These are phyloP conservation scores for Cercis canadensis DNA, from an alignment of 306 rosid species.

Conservation along the genomic window DNA sequence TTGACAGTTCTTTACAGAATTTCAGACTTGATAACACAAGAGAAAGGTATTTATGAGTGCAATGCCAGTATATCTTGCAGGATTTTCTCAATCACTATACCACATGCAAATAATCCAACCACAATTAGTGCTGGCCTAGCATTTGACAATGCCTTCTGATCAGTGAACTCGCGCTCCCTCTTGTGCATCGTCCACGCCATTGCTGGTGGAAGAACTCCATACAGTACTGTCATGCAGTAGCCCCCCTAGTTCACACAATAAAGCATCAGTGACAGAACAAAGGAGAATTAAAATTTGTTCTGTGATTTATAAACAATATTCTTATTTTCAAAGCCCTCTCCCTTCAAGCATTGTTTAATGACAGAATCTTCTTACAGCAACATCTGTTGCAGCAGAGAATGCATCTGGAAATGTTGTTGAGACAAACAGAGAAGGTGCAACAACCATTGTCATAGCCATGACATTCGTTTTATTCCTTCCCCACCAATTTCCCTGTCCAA, in stretches of 20 bases:
- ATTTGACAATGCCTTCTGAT: constrained; percentile 39
- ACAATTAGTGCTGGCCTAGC: constrained; percentile 60
- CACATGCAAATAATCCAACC: constrained; percentile 63
- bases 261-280: constrained; percentile 6
- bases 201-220: constrained; percentile 85
- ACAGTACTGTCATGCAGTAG: constrained; percentile 76
- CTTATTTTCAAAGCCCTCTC: neutral
- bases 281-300: neutral
- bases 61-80: constrained; percentile 58
- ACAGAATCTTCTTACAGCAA: constrained; percentile 61
- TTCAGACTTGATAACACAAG: neutral
- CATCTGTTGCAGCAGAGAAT: constrained; percentile 72
- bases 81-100: constrained; percentile 62
- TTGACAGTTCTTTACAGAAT: neutral
- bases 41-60: constrained; percentile 9
- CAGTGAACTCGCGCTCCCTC: constrained; percentile 35
- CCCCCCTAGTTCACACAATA: constrained; percentile 64
- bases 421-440: constrained; percentile 66
- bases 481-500: constrained; percentile 57
- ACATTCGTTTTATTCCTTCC: constrained; percentile 51
- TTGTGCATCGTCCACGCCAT: constrained; percentile 73
- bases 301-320: neutral
- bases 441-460: constrained; percentile 60
- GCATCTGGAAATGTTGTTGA: constrained; percentile 64
- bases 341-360: neutral